phyloP scores from a whole-genome alignment of 2,329 filamentous ascomycete genomes.

The Pleomassaria siparia region DNA sequence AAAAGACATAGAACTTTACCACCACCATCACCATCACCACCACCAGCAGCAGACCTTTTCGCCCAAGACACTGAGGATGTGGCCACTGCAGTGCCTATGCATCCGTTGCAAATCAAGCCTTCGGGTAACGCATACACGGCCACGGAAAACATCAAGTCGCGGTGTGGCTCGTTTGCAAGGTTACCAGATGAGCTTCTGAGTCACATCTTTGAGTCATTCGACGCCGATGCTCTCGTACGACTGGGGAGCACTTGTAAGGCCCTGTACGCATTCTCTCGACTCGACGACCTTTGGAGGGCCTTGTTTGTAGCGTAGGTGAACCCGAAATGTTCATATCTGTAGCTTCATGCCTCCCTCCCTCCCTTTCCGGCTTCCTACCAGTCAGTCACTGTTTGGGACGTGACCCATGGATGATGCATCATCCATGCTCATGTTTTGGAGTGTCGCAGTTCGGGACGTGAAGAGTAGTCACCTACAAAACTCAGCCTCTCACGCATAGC shows the following conservation, averaged over 20 bases:
- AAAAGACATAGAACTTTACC: constrained; percentile 40
- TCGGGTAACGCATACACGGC: constrained; percentile 78
- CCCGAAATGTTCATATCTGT: not conserved
- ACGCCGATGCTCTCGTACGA: constrained; percentile 60
- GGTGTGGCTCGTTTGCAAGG: constrained; percentile 64
- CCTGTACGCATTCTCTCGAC: constrained; percentile 79
- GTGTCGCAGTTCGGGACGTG: no score
- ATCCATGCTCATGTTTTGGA: no score
- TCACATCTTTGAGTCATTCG: constrained; percentile 73
- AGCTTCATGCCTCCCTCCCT: not conserved
- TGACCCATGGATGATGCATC: no score
- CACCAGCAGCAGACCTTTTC: constrained; percentile 19
- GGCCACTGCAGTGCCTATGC: constrained; percentile 66
- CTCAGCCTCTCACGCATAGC: no score
- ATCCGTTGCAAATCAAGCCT: constrained; percentile 84
- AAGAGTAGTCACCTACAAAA: no score
- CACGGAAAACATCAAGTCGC: constrained; percentile 65
- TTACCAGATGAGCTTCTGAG: constrained; percentile 82
- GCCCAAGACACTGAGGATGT: constrained; percentile 33
- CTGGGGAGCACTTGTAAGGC: constrained; percentile 81
- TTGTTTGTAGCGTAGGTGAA: constrained; percentile 78
- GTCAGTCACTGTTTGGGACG: not conserved
- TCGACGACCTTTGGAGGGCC: constrained; percentile 87
- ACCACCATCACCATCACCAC: no score
- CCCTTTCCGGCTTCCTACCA: not conserved